These are phyloP conservation scores for Corylus avellana DNA, from an alignment of 306 rosid genomes.

Conservation along the genomic window DNA sequence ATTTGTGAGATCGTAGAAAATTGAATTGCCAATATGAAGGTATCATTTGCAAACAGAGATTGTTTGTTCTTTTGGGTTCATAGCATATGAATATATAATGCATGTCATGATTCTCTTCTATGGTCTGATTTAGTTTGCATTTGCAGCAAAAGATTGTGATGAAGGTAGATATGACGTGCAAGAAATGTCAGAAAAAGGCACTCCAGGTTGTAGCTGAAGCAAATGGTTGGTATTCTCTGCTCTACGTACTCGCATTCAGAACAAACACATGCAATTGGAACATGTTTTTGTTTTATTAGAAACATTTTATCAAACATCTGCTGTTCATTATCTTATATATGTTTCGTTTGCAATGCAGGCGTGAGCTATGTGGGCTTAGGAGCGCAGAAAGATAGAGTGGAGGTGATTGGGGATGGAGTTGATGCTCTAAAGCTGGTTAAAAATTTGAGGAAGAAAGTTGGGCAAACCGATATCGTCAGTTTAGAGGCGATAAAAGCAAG, in stretches of 20 bases:
- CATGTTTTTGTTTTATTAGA: too few relatives aligned
- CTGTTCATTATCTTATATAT: neutral
- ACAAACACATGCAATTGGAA: too few relatives aligned
- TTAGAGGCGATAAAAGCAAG: neutral
- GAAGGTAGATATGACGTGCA: neutral
- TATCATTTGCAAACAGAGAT: neutral
- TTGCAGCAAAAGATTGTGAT: constrained; percentile 17
- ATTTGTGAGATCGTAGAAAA: neutral
- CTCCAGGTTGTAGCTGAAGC: neutral
- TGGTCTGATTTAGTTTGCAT: neutral
- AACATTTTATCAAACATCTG: too few relatives aligned
- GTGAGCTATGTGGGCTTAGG: neutral
- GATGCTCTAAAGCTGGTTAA: neutral
- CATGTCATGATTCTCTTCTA: neutral
- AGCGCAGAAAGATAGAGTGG: neutral
- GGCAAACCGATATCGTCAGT: neutral
- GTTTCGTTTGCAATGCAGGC: neutral
- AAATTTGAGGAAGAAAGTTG: neutral
- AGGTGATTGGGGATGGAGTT: constrained; percentile 10
- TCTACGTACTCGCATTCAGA: neutral
- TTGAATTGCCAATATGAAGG: neutral
- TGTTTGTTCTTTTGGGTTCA: neutral
- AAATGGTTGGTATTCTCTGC: neutral
- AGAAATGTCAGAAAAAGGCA: neutral
- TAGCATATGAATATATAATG: neutral